These are phyloP conservation scores for Saccharata proteae DNA, from an alignment of 2,329 filamentous ascomycete species.

Conservation along the genomic window DNA sequence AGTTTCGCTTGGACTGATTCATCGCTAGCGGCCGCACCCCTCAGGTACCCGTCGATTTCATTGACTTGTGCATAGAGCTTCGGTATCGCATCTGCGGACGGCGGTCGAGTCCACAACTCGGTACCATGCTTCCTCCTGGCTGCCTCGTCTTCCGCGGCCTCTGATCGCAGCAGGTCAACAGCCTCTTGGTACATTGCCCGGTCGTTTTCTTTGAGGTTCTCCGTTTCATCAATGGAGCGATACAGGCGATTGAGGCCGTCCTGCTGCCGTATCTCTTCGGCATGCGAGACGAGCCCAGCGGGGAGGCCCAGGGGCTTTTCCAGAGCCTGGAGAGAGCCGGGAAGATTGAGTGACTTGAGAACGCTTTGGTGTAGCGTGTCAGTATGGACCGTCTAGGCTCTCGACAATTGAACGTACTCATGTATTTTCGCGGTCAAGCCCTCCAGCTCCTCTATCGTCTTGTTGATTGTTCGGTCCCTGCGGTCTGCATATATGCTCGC, in stretches of 20 bases:
- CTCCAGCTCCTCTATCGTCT: conserved; percentile 73
- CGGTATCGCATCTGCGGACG: conserved; percentile 55
- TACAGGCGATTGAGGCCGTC: conserved; percentile 70
- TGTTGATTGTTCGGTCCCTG: conserved; percentile 79
- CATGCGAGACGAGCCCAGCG: conserved; percentile 73
- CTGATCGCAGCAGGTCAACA: conserved; percentile 60
- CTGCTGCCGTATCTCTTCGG: conserved; percentile 85
- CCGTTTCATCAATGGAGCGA: conserved; percentile 74
- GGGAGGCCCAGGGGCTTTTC: conserved; percentile 91
- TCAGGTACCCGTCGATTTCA: conserved; percentile 82
- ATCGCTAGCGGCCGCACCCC: conserved; percentile 55
- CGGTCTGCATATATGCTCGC: conserved; percentile 92
- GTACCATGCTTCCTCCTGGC: conserved; percentile 72
- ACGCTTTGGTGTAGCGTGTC: conserved; percentile 32
- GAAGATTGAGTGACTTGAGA: conserved; percentile 71
- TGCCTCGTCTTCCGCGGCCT: conserved; percentile 72
- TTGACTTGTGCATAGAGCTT: conserved; percentile 64
- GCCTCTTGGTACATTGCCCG: conserved; percentile 72
- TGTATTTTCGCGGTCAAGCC: conserved; percentile 68
- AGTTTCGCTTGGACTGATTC: conserved; percentile 67
- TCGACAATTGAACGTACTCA: conserved; percentile 33
- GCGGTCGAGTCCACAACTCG: conserved; percentile 64
- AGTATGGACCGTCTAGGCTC: conserved; percentile 1
- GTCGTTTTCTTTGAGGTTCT: conserved; percentile 76
- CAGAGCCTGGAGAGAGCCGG: conserved; percentile 82